Conservation (phyloP, 768 basidiomycete species). For the Amylocystis lapponica region DNA sequence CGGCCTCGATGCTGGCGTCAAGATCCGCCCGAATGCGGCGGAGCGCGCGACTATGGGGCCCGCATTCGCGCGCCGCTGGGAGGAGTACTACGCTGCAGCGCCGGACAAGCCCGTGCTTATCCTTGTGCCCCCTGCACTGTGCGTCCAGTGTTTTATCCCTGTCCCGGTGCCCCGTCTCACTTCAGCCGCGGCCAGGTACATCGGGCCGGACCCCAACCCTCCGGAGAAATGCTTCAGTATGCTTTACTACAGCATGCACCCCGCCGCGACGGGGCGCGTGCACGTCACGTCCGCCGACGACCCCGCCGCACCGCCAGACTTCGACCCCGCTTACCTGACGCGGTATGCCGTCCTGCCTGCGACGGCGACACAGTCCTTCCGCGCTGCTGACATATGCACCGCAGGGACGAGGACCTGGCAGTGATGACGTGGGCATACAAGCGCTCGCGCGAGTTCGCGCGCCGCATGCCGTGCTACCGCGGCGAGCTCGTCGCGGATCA, state of each 20-base stretch:
- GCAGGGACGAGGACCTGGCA: slow-evolving; percentile 27
- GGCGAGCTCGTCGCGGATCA: slow-evolving; percentile 24
- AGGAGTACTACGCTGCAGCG: slow-evolving; percentile 12
- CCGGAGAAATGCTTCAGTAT: slow-evolving; percentile 24
- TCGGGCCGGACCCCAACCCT: no score
- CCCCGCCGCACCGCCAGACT: slow-evolving; percentile 35
- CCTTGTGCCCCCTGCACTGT: slow-evolving; percentile 10
- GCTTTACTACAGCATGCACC: slow-evolving; percentile 35
- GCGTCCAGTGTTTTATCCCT: slow-evolving; percentile 2
- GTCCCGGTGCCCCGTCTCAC: no score
- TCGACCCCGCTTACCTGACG: slow-evolving; percentile 41
- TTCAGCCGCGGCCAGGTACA: no score
- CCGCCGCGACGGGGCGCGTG: slow-evolving; percentile 40
- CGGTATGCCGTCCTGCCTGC: no score
- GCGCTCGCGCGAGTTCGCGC: slow-evolving; percentile 42
- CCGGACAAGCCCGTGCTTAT: slow-evolving; percentile 20
- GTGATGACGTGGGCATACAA: slow-evolving; percentile 50
- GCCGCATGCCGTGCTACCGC: slow-evolving; percentile 42
- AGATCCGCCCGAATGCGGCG: slow-evolving; percentile 14
- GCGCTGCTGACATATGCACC: no score
- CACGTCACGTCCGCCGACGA: slow-evolving; percentile 42
- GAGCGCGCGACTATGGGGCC: slow-evolving; percentile 21
- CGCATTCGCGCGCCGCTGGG: slow-evolving; percentile 20
- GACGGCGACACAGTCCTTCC: no score
- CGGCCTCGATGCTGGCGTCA: slow-evolving; percentile 18